Evolutionary conservation across 2,329 filamentous ascomycete species (phyloP), one percentile per base, ranked within the genome.

Genomic region (Cladophialophora chaetospira): DNA sequence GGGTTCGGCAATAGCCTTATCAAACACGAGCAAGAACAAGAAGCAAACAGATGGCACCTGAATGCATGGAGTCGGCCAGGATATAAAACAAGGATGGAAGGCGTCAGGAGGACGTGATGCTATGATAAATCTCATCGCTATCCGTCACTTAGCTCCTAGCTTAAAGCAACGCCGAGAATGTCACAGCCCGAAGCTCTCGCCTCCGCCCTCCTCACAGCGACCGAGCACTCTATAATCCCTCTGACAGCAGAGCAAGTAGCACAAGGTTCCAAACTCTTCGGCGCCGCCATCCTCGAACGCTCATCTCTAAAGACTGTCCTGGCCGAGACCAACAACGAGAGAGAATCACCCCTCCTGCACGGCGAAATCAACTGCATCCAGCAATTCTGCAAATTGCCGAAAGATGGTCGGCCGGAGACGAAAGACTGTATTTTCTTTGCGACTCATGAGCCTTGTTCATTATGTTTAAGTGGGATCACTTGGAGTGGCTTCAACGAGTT

Each of bases 331-430:
- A 84, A 84, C 72, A 78, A 83, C 67, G 81, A 84, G 67, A 73
- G 74, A 9, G 67, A 67, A 1, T 83, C 81, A 3, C 82, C 82
- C 1, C 73, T 84, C 3, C 73, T 84, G 6, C 82, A 84, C 67
- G 82, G 81, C 58, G 82, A 84, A 63, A 82, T 84, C 68, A 81
- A 83, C 68, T 84, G 81, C 72, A 83, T 84, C 68, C 80, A 83
- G 63, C 70, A 77, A 28, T 84, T 84, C 71, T 84, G 82, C 69
- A 73, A 73, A 0, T 66, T 57, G 67, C 73, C 10, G 60, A 69
- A 44, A 64, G 76, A 2, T 57, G 67, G 31, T 63, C 73, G 78
- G 1, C 76, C 77, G 0, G 68, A 68, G 33, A 71, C 76, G 3
- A 68, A 70, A 6, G 78, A 81, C 64, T 83, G 81, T 70, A 65